Evolutionary conservation across 2,329 filamentous ascomycete genomes (phyloP).

Genomic region (Aureobasidium sp.): DNA sequence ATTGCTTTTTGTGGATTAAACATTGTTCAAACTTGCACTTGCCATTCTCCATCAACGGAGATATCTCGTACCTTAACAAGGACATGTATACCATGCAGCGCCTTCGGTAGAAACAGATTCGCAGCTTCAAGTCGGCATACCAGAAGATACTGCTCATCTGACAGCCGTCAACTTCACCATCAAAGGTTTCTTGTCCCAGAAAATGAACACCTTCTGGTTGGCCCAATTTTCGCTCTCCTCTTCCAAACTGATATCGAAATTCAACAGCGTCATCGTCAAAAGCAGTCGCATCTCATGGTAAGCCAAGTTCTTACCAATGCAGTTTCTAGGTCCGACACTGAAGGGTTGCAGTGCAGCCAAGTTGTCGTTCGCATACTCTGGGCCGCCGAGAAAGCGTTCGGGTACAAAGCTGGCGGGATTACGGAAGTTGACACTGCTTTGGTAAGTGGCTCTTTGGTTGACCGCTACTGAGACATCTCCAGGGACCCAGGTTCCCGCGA

Average conservation of each 20-base stretch:
- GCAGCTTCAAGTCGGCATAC: background rate
- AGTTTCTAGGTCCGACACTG: conserved; percentile 22
- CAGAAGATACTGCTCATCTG: background rate
- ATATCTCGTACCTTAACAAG: no score
- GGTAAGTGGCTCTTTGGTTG: conserved; percentile 11
- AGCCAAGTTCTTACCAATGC: conserved; percentile 25
- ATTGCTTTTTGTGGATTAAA: no score
- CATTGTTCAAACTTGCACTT: no score
- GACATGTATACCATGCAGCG: no score
- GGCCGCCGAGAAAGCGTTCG: conserved; percentile 23
- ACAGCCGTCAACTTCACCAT: conserved; percentile 7
- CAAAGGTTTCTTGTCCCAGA: conserved; percentile 26
- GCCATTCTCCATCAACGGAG: no score
- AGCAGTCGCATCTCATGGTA: conserved; percentile 31
- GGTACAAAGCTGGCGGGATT: conserved; percentile 21
- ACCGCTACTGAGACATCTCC: background rate
- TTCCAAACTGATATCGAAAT: conserved; percentile 28
- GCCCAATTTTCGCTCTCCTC: conserved; percentile 21
- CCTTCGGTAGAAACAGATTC: no score
- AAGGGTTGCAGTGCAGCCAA: conserved; percentile 23
- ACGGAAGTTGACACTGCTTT: conserved; percentile 13
- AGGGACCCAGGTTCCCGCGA: conserved; percentile 20
- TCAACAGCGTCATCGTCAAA: conserved; percentile 27
- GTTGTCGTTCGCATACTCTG: conserved; percentile 22
- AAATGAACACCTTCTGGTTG: conserved; percentile 21